Evolutionary conservation across 495 filamentous ascomycete genomes (phyloP).

Genomic region (Trypethelium eluteriae): DNA sequence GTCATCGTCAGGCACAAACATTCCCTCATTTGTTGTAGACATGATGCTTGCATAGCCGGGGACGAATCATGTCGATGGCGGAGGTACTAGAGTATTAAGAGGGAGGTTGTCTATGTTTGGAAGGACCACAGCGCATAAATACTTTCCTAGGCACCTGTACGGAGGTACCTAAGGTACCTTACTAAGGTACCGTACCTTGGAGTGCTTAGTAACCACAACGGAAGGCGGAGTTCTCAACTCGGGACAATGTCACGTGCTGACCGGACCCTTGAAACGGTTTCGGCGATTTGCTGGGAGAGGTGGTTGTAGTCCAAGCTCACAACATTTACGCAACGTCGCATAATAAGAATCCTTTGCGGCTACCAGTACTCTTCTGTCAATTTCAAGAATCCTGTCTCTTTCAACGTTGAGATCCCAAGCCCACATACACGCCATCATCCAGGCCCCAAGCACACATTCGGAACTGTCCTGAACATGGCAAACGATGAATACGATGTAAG

Average conservation of each 20-base stretch:
- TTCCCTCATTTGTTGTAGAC: background rate
- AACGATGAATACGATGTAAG: conserved; percentile 99
- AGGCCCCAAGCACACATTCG: background rate
- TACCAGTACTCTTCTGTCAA: conserved; percentile 2
- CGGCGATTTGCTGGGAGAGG: background rate
- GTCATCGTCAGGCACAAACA: background rate
- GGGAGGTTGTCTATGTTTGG: too few species aligned
- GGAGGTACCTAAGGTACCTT: too few species aligned
- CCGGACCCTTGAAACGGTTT: background rate
- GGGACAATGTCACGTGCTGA: background rate
- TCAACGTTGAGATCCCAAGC: background rate
- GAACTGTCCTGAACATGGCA: conserved; percentile 55
- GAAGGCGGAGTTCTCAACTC: background rate
- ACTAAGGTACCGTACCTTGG: too few species aligned
- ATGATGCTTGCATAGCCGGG: background rate
- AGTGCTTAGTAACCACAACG: too few species aligned
- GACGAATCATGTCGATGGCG: background rate
- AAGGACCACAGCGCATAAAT: too few species aligned
- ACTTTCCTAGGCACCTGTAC: too few species aligned
- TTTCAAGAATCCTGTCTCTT: conserved; percentile 2
- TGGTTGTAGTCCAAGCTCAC: conserved; percentile 7
- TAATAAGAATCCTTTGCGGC: conserved; percentile 6
- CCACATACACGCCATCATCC: background rate
- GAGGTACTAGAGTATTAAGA: too few species aligned
- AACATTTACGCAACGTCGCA: conserved; percentile 10